Evolutionary conservation across 192 early-diverging fungal species (phyloP).

Genomic region (Phycomyces blakesleeanus): DNA sequence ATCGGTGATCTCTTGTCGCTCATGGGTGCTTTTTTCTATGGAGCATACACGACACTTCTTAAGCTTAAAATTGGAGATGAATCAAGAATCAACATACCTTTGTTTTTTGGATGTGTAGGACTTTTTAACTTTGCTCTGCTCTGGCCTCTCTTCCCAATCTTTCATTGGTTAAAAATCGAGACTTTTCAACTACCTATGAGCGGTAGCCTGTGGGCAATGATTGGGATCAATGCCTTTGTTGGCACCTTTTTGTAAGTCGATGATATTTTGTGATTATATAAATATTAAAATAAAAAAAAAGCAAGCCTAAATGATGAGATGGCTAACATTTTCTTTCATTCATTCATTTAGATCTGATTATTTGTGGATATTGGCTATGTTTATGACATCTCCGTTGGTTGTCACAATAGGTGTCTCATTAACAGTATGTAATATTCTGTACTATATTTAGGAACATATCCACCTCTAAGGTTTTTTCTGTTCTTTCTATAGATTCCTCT

Average conservation of each 20-base stretch:
- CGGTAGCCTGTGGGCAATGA: conserved; percentile 54
- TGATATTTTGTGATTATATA: not conserved
- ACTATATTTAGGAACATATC: not conserved
- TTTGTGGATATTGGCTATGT: conserved; percentile 71
- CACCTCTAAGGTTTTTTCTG: not conserved
- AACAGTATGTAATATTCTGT: conserved; percentile 48
- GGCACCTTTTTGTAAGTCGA: conserved; percentile 68
- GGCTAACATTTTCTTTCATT: conserved; percentile 4
- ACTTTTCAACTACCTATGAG: conserved; percentile 57
- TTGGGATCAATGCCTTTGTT: conserved; percentile 67
- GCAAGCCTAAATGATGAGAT: no score
- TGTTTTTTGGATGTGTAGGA: conserved; percentile 82
- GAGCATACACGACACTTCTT: conserved; percentile 69
- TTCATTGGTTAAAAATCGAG: conserved; percentile 62
- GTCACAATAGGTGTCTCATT: conserved; percentile 75
- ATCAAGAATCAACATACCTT: conserved; percentile 60
- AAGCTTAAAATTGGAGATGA: conserved; percentile 69
- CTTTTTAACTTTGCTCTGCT: conserved; percentile 62
- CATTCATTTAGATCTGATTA: conserved; percentile 68
- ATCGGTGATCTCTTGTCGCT: conserved; percentile 69
- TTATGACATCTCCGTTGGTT: conserved; percentile 79
- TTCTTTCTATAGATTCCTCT: conserved; percentile 49
- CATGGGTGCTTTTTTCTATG: conserved; percentile 72
- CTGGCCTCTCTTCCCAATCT: conserved; percentile 61
- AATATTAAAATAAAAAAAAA: not conserved